Evolutionary conservation across 257 asterid genomes (phyloP).

Genomic region (Rehmannia glutinosa): DNA sequence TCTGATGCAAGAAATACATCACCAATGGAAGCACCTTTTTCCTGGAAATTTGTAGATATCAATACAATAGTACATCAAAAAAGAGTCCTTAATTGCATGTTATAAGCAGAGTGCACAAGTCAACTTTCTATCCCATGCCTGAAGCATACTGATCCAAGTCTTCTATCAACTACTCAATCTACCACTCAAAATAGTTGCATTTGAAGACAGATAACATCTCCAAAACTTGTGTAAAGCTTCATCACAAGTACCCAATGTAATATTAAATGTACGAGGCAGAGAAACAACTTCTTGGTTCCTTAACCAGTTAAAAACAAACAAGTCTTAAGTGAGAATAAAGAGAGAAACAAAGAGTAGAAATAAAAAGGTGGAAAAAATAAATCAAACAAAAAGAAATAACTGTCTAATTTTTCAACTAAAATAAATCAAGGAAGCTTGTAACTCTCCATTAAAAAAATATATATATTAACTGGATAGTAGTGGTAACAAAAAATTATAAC

Average conservation of each 20-base stretch:
- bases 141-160: background rate
- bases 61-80: slow-evolving; percentile 13
- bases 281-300: slow-evolving; percentile 11
- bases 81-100: background rate
- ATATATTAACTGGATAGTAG: background rate
- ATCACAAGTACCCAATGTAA: background rate
- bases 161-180: background rate
- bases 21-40: slow-evolving; percentile 95
- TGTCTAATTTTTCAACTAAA: background rate
- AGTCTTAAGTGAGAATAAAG: background rate
- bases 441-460: background rate
- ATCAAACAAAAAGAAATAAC: background rate
- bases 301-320: background rate
- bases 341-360: background rate
- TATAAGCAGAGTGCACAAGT: slow-evolving; percentile 6
- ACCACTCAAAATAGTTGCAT: background rate
- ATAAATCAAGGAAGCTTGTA: background rate
- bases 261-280: background rate
- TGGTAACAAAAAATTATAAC: background rate
- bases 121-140: background rate
- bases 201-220: background rate
- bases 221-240: background rate
- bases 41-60: slow-evolving; percentile 48
- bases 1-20: slow-evolving; percentile 83
- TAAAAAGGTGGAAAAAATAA: background rate